Evolutionary conservation across 2,329 filamentous ascomycete species (phyloP).

Genomic region (Cytospora schulzeri): DNA sequence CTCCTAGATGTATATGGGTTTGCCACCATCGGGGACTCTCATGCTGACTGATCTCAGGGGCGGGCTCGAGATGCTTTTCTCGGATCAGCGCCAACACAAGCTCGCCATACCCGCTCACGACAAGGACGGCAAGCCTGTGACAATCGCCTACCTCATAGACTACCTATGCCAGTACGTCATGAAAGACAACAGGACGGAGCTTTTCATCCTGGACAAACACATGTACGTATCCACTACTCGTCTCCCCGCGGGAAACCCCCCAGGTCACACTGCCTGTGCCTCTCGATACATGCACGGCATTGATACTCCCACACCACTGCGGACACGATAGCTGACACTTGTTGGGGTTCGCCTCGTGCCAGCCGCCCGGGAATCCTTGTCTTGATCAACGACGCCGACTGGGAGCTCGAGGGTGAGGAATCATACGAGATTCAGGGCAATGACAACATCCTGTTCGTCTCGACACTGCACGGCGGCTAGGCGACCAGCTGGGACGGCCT

Average conservation of each 20-base stretch:
- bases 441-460: constrained; percentile 94
- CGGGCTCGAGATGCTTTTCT: constrained; percentile 92
- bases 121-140: constrained; percentile 62
- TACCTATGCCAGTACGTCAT: constrained; percentile 81
- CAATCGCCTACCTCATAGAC: constrained; percentile 73
- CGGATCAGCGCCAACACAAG: constrained; percentile 73
- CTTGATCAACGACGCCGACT: constrained; percentile 96
- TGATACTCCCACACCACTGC: constrained; percentile 4
- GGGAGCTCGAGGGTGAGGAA: constrained; percentile 96
- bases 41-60: constrained; percentile 57
- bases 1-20: not conserved
- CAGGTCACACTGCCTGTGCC: constrained; percentile 24
- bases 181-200: constrained; percentile 81
- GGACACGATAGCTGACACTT: not conserved
- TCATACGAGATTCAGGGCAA: constrained; percentile 78
- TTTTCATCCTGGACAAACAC: constrained; percentile 85
- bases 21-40: not conserved
- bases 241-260: not conserved
- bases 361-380: constrained; percentile 95
- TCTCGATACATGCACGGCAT: not conserved
- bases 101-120: constrained; percentile 68
- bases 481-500: not conserved
- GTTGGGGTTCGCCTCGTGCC: constrained; percentile 18
- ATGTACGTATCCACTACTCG: constrained; percentile 65
- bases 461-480: constrained; percentile 90